These are phyloP conservation scores for Byssothecium circinans DNA, from an alignment of 2,329 filamentous ascomycete species.

Conservation along the genomic window DNA sequence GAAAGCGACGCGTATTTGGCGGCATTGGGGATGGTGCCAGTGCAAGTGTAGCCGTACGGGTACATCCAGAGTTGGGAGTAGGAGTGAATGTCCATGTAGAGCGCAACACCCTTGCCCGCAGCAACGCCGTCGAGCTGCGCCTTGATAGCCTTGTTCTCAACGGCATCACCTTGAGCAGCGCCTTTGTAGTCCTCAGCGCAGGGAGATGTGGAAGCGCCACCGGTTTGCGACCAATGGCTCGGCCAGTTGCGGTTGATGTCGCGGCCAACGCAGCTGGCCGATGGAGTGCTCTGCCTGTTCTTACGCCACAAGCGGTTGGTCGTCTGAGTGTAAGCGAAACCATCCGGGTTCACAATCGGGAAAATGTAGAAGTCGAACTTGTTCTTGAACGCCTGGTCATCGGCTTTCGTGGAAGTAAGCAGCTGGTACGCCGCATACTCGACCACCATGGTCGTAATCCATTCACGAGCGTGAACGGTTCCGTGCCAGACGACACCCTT, in stretches of 20 bases:
- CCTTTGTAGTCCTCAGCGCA: slow-evolving; percentile 44
- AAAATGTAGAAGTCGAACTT: slow-evolving; percentile 67
- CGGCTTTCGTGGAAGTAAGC: slow-evolving; percentile 34
- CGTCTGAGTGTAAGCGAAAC: slow-evolving; percentile 44
- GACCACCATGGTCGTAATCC: slow-evolving; percentile 40
- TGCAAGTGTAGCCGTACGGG: slow-evolving; percentile 64
- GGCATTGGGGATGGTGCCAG: slow-evolving; percentile 50
- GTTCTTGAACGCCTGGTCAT: slow-evolving; percentile 52
- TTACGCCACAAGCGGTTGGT: slow-evolving; percentile 45
- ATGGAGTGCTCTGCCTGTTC: slow-evolving; percentile 37
- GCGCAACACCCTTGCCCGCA: slow-evolving; percentile 54
- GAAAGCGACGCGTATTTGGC: slow-evolving; percentile 55
- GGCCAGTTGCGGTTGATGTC: slow-evolving; percentile 48
- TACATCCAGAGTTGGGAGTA: slow-evolving; percentile 55
- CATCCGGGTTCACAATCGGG: slow-evolving; percentile 45
- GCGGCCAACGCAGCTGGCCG: slow-evolving; percentile 38
- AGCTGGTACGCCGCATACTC: slow-evolving; percentile 44
- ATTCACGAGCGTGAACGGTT: slow-evolving; percentile 44
- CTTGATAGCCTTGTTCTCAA: slow-evolving; percentile 48
- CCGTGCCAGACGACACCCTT: slow-evolving; percentile 43
- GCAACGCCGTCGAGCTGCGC: slow-evolving; percentile 51
- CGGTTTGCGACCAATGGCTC: slow-evolving; percentile 34
- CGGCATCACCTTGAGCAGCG: slow-evolving; percentile 35
- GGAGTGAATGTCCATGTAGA: slow-evolving; percentile 67
- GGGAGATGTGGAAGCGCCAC: slow-evolving; percentile 39